These are phyloP conservation scores for Candida cerambycidarum DNA, from an alignment of 805 yeast species.

Conservation along the genomic window DNA sequence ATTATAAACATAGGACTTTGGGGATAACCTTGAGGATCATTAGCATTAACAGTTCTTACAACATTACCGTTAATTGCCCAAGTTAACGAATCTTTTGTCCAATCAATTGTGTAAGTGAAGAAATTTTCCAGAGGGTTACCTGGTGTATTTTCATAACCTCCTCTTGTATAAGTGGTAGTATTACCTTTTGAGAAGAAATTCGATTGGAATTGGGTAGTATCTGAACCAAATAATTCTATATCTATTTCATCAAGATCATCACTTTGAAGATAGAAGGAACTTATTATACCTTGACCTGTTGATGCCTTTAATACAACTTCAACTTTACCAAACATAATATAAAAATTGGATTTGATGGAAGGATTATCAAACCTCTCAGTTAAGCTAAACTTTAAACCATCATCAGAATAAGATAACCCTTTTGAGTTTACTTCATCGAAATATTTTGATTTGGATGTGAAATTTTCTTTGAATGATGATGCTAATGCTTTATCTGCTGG, in stretches of 20 bases:
- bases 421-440: slow-evolving; percentile 18
- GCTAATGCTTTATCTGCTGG: slow-evolving; percentile 30
- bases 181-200: slow-evolving; percentile 82
- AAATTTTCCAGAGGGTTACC: slow-evolving; percentile 54
- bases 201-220: slow-evolving; percentile 69
- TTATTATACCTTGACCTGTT: slow-evolving; percentile 73
- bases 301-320: slow-evolving; percentile 74
- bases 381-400: slow-evolving; percentile 65
- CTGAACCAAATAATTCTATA: slow-evolving; percentile 84
- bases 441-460: slow-evolving; percentile 20
- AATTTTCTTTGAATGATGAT: slow-evolving; percentile 29
- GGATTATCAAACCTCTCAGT: slow-evolving; percentile 74
- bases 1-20: slow-evolving; percentile 82
- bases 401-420: slow-evolving; percentile 38
- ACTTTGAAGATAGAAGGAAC: slow-evolving; percentile 75
- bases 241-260: slow-evolving; percentile 92
- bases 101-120: slow-evolving; percentile 82
- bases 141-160: slow-evolving; percentile 61
- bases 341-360: slow-evolving; percentile 70
- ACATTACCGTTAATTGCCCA: slow-evolving; percentile 74
- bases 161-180: slow-evolving; percentile 76
- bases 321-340: slow-evolving; percentile 85
- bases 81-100: slow-evolving; percentile 64
- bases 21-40: slow-evolving; percentile 70
- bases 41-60: slow-evolving; percentile 62